Evolutionary conservation across 192 early-diverging fungal genomes (phyloP).

Genomic region (Coemansia sp.): DNA sequence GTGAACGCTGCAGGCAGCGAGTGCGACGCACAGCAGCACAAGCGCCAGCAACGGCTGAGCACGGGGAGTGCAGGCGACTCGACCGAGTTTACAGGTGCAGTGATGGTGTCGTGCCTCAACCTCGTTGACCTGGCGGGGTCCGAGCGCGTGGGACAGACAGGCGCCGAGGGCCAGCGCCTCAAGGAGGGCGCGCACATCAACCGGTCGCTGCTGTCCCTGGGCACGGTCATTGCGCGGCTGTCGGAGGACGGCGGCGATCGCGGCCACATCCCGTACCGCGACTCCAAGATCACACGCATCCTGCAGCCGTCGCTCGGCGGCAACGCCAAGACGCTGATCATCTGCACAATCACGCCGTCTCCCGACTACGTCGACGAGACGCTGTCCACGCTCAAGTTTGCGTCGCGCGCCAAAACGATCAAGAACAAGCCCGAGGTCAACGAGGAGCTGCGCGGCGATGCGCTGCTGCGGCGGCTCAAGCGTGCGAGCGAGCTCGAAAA

Average conservation of each 20-base stretch:
- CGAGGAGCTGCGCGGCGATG: conserved; percentile 54
- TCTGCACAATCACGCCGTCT: conserved; percentile 88
- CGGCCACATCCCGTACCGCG: conserved; percentile 94
- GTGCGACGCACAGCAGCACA: no score
- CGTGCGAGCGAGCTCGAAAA: conserved; percentile 47
- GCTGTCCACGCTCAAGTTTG: conserved; percentile 93
- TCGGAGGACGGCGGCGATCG: conserved; percentile 58
- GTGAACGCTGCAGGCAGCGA: no score
- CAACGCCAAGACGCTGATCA: conserved; percentile 83
- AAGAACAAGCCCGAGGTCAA: conserved; percentile 79
- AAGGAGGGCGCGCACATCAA: conserved; percentile 98
- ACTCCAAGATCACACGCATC: conserved; percentile 94
- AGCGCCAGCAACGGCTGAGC: conserved; percentile 29
- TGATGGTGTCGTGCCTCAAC: conserved; percentile 62
- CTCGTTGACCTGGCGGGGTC: conserved; percentile 97
- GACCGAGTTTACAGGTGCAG: conserved; percentile 45
- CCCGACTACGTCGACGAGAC: conserved; percentile 78
- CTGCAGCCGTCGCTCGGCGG: conserved; percentile 90
- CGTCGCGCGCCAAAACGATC: conserved; percentile 86
- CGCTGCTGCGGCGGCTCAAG: conserved; percentile 45
- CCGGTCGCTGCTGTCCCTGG: conserved; percentile 82
- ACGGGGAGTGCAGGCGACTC: conserved; percentile 26
- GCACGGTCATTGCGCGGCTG: conserved; percentile 88
- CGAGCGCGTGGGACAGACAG: conserved; percentile 76
- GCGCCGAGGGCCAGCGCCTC: conserved; percentile 76